Evolutionary conservation across 345 rosid species (phyloP), one percentile per base, ranked within the genome.

Genomic region (Pugionium cornutum): DNA sequence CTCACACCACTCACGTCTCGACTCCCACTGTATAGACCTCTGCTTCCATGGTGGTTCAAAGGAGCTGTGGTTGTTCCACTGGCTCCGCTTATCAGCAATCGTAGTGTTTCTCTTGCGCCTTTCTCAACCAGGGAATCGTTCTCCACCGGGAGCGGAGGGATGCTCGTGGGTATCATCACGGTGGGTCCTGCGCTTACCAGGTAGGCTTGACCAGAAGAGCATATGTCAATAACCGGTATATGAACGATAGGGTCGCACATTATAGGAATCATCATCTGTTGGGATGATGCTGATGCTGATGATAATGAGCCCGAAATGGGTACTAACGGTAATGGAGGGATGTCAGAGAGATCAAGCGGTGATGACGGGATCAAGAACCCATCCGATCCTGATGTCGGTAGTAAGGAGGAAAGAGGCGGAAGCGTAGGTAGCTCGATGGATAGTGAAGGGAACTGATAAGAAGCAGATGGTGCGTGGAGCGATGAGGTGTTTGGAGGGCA

Each of bases 191-290:
- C 88, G 53, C 96, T 91, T 48, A 91, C 97, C 58, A 95, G 80
- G 74, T 89, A 95, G 46, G 88, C 88, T 80, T 89, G 99, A 58
- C 97, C 99, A 2, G 97, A 84, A 3, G 99, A 94, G 82, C 87
- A 94, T 64, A 91, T 79, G 78, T 91, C 95, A 8, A 95, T 85
- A 6, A 89, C 84, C 0, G 99, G 99, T 36, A 91, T 67, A 42
- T 95, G 99, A 64, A 95, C 96, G 42, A 95, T 91, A 1, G 99
- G 85, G 50, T 95, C 99, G 6, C 99, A 91, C 58, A 95, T 89
- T 32, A 91, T 72, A 39, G 99, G 97, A 59, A 94, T 91, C 53
- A 90, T 76, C 72, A 81, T 90, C 78, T 85, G 91, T 44, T 72
- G 71, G 11, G 72, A 58, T 32, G 69, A 52, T 11, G 57, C 37